Evolutionary conservation across 2,329 filamentous ascomycete species (phyloP).

Genomic region (Cercospora janseana): DNA sequence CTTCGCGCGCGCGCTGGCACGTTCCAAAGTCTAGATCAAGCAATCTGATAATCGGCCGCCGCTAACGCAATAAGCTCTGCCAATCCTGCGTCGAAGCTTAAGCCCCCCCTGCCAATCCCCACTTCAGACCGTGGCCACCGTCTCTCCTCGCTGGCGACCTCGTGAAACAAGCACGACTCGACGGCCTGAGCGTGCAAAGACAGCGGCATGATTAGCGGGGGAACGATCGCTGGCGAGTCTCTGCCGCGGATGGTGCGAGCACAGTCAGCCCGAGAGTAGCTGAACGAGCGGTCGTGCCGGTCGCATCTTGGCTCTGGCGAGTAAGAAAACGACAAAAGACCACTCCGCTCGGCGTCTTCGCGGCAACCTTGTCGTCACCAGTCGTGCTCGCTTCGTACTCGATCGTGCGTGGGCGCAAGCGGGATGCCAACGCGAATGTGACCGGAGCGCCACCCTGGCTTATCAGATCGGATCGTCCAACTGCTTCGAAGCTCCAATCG

Average conservation of each 20-base stretch:
- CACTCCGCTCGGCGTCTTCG: too few relatives aligned
- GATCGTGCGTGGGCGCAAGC: too few relatives aligned
- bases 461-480: slow-evolving; percentile 14
- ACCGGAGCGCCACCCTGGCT: too few relatives aligned
- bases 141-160: too few relatives aligned
- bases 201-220: too few relatives aligned
- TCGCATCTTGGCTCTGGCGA: neutral
- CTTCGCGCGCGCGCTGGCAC: neutral
- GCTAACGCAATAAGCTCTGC: slow-evolving; percentile 5
- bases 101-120: slow-evolving; percentile 2
- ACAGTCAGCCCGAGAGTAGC: neutral
- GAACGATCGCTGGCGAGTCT: neutral
- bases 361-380: slow-evolving; percentile 8
- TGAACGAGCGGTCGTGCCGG: too few relatives aligned
- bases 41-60: slow-evolving; percentile 7
- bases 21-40: slow-evolving; percentile 10
- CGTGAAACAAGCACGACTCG: neutral
- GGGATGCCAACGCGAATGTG: too few relatives aligned
- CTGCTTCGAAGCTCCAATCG: slow-evolving; percentile 4
- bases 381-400: too few relatives aligned
- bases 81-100: slow-evolving; percentile 11
- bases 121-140: neutral
- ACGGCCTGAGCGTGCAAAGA: too few relatives aligned
- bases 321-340: too few relatives aligned
- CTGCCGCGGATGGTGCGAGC: neutral